Conservation (phyloP, 495 filamentous ascomycete species). For the Hypoxylon perforatum region DNA sequence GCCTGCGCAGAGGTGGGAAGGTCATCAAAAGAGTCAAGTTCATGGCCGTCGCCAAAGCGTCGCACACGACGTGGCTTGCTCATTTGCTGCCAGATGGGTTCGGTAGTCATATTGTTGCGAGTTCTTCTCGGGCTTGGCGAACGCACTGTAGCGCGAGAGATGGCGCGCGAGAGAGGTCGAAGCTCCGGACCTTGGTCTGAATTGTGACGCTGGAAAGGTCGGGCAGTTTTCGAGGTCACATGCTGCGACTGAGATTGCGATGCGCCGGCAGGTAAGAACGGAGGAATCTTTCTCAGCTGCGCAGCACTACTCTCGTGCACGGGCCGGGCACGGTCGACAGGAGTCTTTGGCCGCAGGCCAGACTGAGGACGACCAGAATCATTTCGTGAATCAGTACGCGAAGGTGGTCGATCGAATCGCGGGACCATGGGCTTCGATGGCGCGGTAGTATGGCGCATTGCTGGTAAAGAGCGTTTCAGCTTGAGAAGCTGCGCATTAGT, state of each 20-base stretch:
- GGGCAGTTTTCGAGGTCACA: slow-evolving; percentile 74
- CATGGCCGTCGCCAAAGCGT: slow-evolving; percentile 90
- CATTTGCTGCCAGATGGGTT: slow-evolving; percentile 64
- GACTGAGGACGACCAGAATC: slow-evolving; percentile 53
- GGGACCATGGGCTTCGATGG: slow-evolving; percentile 54
- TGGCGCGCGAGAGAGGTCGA: slow-evolving; percentile 65
- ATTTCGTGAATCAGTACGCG: slow-evolving; percentile 48
- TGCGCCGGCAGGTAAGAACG: slow-evolving; percentile 84
- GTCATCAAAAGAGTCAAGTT: slow-evolving; percentile 94
- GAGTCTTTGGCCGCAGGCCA: slow-evolving; percentile 74
- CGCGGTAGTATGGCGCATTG: slow-evolving; percentile 69
- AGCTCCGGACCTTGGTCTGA: slow-evolving; percentile 69
- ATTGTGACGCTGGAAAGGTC: slow-evolving; percentile 77
- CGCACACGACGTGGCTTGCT: slow-evolving; percentile 77
- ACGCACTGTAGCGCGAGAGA: slow-evolving; percentile 64
- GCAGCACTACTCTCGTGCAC: slow-evolving; percentile 63
- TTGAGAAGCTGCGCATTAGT: slow-evolving; percentile 79
- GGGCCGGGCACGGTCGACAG: slow-evolving; percentile 69
- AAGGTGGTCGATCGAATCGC: slow-evolving; percentile 65
- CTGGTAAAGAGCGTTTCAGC: slow-evolving; percentile 88
- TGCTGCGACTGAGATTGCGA: slow-evolving; percentile 84
- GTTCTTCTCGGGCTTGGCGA: slow-evolving; percentile 65
- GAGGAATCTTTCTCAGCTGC: slow-evolving; percentile 67
- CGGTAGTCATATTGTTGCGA: slow-evolving; percentile 51
- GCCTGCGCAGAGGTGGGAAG: slow-evolving; percentile 85